Evolutionary conservation across 1,139 yeast genomes (phyloP), one percentile per base, ranked within the genome.

Genomic region (Magnusiomyces clavatus): DNA sequence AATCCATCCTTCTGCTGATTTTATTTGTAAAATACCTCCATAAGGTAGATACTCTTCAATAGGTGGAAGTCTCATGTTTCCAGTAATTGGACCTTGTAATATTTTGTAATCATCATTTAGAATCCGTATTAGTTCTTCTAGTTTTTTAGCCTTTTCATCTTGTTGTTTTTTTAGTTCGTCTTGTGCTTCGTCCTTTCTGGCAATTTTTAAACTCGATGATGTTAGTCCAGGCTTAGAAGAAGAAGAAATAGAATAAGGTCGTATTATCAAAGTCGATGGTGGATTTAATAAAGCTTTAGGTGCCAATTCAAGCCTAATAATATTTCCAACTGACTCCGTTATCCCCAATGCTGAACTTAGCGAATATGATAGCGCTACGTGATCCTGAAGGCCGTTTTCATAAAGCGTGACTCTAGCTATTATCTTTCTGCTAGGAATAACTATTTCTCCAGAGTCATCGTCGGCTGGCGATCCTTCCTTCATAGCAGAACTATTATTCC

Each of bases 21-120:
- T 78, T 57, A 83, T 74, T 50, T 74, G 79, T 14, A 86, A 55
- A 6, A 81, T 58, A 0, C 85, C 94, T 8, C 95, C 95, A 44
- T 72, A 59, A 0, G 86, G 84, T 29, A 85, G 67, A 1, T 75
- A 47, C 1, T 66, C 67, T 0, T 75, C 71, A 3, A 79, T 67
- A 0, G 72, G 69, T 0, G 92, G 89, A 1, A 65, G 48, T 34
- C 60, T 60, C 50, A 59, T 55, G 3, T 49, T 44, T 48, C 58
- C 59, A 4, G 66, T 61, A 13, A 65, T 49, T 8, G 67, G 65
- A 5, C 63, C 61, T 8, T 53, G 49, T 19, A 57, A 48, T 1
- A 60, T 37, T 5, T 47, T 50, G n/a, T 49, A 49, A 14, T 56
- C 51, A 10, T 46, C 41, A 31, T 47, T 14, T 43, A 46, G 37